Evolutionary conservation across 108 stramenopile genomes (phyloP).

Genomic region (Nitzschia putrida): DNA sequence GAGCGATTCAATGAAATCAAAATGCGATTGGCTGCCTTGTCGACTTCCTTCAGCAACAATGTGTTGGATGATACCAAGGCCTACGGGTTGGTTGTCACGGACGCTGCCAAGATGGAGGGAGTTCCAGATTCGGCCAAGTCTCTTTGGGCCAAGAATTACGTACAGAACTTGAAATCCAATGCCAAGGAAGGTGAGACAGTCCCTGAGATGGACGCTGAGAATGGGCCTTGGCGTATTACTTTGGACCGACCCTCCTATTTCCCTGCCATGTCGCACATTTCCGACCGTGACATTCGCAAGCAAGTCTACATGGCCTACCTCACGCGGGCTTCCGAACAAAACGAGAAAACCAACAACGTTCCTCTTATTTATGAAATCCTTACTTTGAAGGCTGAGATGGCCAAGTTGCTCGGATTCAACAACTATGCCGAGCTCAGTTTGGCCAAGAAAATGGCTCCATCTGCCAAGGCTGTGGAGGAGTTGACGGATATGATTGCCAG

Average conservation of each 20-base stretch:
- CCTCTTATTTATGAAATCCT: constrained; percentile 91
- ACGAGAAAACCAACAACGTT: constrained; percentile 82
- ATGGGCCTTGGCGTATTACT: constrained; percentile 93
- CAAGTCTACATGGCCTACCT: constrained; percentile 90
- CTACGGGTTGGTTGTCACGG: constrained; percentile 73
- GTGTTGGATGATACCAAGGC: constrained; percentile 96
- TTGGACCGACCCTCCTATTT: constrained; percentile 93
- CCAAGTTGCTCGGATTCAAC: constrained; percentile 85
- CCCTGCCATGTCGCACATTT: constrained; percentile 90
- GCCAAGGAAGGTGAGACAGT: constrained; percentile 45
- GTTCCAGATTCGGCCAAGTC: constrained; percentile 90
- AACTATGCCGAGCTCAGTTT: constrained; percentile 86
- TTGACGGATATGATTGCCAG: constrained; percentile 88
- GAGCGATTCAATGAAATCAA: constrained; percentile 96
- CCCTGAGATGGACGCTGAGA: constrained; percentile 71
- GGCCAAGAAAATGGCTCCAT: constrained; percentile 94
- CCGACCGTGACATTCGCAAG: constrained; percentile 85
- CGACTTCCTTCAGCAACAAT: constrained; percentile 93
- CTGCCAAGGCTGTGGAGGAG: constrained; percentile 77
- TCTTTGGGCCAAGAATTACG: constrained; percentile 85
- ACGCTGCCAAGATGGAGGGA: constrained; percentile 75
- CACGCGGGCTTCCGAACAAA: constrained; percentile 78
- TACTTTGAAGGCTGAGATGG: constrained; percentile 76
- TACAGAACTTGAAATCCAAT: constrained; percentile 45
- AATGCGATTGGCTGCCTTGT: constrained; percentile 81